Evolutionary conservation across 83 land plant genomes (phyloP), one percentile per base, ranked within the genome.

Genomic region (Diphasiastrum complanatum): DNA sequence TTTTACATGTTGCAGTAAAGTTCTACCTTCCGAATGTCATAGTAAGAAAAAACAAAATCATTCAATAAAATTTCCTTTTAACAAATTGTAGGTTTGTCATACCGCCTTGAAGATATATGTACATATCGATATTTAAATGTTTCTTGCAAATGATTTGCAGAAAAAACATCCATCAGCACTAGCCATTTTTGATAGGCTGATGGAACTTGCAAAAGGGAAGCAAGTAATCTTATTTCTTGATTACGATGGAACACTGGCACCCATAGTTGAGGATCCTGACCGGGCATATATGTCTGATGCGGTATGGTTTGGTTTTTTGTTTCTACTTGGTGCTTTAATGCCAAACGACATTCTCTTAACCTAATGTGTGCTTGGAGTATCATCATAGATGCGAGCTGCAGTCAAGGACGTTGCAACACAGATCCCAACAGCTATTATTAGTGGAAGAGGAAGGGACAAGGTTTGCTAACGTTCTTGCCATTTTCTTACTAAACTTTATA

Each of bases 261-360:
- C 51, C 51, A 48, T 48, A 18, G 51, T 48, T 48, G 51, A 48
- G 23, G 51, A 48, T 48, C 51, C 51, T 6, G 51, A 18, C 5
- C 51, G 51, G 6, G 51, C 51, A 6, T 48, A 18, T 24, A 48
- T 48, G 51, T 6, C 51, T 6, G 23, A 6, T 6, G 51, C n/a
- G 51, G 51, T 48, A 48, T 18, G 23, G n/a, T 18, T 48, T n/a
- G n/a, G n/a, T n/a, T n/a, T n/a, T n/a, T n/a, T n/a, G n/a, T n/a
- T n/a, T n/a, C n/a, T n/a, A n/a, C 18, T 48, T 48, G 18, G 6
- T 48, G n/a, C 6, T 18, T 48, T 5, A 24, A 18, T 48, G 18
- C 23, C 23, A 48, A 48, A 18, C 4, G 23, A 6, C 23, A 6
- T 18, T 48, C 4, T 18, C 5, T 18, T 48, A 18, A 18, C 51